phyloP scores from a whole-genome alignment of 495 filamentous ascomycete genomes.

The Penicillium bovifimosum region DNA sequence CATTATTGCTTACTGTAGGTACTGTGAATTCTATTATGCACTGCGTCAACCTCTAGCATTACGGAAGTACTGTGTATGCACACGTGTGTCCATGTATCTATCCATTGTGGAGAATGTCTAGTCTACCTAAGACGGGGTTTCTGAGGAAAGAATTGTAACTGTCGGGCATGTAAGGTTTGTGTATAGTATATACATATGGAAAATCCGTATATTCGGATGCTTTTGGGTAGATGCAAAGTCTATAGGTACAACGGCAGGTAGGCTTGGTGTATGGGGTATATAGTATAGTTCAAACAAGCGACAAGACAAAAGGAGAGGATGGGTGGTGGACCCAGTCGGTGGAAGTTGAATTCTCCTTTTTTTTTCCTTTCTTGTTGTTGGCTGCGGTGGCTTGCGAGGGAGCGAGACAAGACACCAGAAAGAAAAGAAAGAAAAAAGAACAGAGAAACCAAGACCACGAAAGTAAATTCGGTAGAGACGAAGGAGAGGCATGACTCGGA shows the following conservation, averaged over 20 bases:
- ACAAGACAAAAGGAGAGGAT: conserved; percentile 5
- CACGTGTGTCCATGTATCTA: background rate
- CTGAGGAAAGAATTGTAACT: no score
- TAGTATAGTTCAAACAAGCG: conserved; percentile 3
- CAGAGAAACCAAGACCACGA: conserved; percentile 8
- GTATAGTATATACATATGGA: background rate
- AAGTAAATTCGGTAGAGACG: conserved; percentile 17
- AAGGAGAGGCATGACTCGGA: conserved; percentile 32
- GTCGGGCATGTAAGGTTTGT: no score
- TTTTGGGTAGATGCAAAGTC: conserved; percentile 1
- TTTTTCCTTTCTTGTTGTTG: background rate
- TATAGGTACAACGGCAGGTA: conserved; percentile 14
- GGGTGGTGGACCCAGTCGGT: background rate
- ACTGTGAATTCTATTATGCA: background rate
- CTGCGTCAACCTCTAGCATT: background rate
- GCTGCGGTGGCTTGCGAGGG: conserved; percentile 5
- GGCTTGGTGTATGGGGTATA: conserved; percentile 7
- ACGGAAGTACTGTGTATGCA: background rate
- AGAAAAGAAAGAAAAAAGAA: background rate
- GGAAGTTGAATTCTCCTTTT: background rate
- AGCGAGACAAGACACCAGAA: background rate
- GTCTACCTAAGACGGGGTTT: no score
- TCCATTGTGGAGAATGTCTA: conserved; percentile 6
- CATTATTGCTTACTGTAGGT: background rate
- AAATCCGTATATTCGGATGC: no score